Evolutionary conservation across 2,329 filamentous ascomycete species (phyloP), one percentile per base, ranked within the genome.

Genomic region (Talaromyces atroroseus): DNA sequence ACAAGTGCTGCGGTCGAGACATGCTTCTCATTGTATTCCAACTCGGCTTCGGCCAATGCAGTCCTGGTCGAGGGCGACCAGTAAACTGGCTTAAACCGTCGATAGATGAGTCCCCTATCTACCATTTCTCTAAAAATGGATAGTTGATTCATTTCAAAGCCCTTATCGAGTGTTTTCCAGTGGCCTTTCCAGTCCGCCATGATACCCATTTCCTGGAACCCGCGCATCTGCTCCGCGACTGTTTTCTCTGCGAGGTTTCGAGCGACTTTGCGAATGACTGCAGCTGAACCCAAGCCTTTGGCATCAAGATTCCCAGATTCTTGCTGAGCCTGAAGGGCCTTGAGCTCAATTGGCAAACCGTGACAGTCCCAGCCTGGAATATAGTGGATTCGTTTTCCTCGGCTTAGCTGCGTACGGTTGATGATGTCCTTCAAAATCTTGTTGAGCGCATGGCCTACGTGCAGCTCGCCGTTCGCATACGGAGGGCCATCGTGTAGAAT

Each of bases 291-390:
- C 10, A 73, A 60, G 8, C 63, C 65, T 26, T 61, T 59, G 5
- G 55, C 48, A 2, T 54, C 52, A 6, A 51, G 47, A 32, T 40
- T 38, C n/a, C 59, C 68, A 36, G 65, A 66, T 62, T 65, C 76
- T 68, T 69, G 78, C 66, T 74, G 66, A n/a, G 73, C 68, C 64
- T 88, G 88, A 16, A 99, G 80, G 23, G 92, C 94, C 74, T 97
- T 99, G 65, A 97, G 81, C 78, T 99, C 94, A 67, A 99, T 99
- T 1, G 94, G 94, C 49, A 99, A 80, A 0, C 94, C 94, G 77
- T 99, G 94, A 63, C 94, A 99, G 70, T 99, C 95, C 94, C 94
- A 99, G 47, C 94, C 92, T 2, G 94, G 94, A 16, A 91, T 80
- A 67, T 95, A 99, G 40, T 85, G 80, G 34, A 97, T 86, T 60